phyloP scores from a whole-genome alignment of 768 basidiomycete genomes.

The Lentinus brumalis region DNA sequence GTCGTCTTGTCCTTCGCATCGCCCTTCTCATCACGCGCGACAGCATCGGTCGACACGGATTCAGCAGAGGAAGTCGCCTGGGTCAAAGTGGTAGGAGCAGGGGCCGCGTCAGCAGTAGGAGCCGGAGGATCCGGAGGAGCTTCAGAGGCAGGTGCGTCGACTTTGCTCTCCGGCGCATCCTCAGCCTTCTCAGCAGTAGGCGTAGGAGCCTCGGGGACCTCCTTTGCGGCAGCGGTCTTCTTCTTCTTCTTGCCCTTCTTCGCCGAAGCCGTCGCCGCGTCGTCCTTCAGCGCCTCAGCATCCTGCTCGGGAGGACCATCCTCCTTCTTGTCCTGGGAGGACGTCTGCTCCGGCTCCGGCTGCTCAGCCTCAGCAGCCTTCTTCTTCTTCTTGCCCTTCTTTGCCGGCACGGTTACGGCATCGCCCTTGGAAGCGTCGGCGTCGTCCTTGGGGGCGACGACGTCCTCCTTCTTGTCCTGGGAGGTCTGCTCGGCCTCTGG shows the following conservation, averaged over 20 bases:
- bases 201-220: background rate
- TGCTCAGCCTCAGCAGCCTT: background rate
- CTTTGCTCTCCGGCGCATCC: background rate
- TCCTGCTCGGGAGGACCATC: background rate
- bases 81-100: background rate
- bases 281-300: background rate
- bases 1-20: background rate
- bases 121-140: background rate
- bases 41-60: background rate
- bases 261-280: background rate
- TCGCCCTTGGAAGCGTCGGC: background rate
- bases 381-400: background rate
- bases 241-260: background rate
- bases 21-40: background rate
- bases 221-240: background rate
- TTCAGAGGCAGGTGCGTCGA: background rate
- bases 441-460: background rate
- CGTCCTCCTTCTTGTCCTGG: background rate
- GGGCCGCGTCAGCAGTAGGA: background rate
- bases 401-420: background rate
- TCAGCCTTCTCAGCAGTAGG: background rate
- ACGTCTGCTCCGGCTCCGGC: background rate
- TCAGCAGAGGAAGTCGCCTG: background rate
- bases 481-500: no score
- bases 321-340: background rate